A percentile compares a stretch with the other conserved stretches of the same genome.
Conservation (phyloP, 2,329 filamentous ascomycete genomes). For the Hymenoscyphus fraxineus region DNA sequence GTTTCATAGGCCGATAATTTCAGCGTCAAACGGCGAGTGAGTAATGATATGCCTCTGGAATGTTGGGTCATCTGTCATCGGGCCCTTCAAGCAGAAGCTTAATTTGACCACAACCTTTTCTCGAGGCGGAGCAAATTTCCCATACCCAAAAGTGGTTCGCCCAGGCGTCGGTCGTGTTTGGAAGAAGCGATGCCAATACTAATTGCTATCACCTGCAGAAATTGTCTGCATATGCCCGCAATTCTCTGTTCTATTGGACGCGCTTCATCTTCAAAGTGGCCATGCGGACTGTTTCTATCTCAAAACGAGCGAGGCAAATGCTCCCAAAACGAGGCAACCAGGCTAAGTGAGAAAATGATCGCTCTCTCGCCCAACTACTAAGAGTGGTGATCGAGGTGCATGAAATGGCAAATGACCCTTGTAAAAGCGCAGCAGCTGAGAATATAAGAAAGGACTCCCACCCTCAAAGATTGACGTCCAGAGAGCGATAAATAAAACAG, state of each 20-base stretch:
- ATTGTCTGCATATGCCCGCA: conserved; percentile 13
- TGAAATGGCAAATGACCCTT: conserved; percentile 23
- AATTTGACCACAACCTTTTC: conserved; percentile 18
- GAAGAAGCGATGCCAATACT: conserved; percentile 12
- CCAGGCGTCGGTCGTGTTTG: conserved; percentile 10
- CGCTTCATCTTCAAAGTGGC: conserved; percentile 7
- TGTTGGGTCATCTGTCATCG: not conserved
- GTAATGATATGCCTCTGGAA: not conserved
- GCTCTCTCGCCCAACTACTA: conserved; percentile 18
- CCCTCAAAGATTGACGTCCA: conserved; percentile 11
- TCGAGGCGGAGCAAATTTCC: conserved; percentile 1
- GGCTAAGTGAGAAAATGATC: conserved; percentile 17
- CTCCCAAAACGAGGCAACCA: conserved; percentile 26
- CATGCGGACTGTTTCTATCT: conserved; percentile 15
- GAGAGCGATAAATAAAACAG: not conserved
- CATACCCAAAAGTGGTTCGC: conserved; percentile 14
- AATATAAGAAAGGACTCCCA: conserved; percentile 24
- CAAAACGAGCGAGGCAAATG: conserved; percentile 18
- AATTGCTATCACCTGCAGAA: conserved; percentile 20
- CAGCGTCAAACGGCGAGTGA: conserved; percentile 8
- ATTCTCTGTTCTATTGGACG: conserved; percentile 12
- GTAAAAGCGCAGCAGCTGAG: conserved; percentile 14
- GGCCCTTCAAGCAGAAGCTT: conserved; percentile 15
- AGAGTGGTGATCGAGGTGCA: conserved; percentile 11
- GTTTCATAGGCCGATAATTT: conserved; percentile 6